Evolutionary conservation across 768 basidiomycete genomes (phyloP), one percentile per base, ranked within the genome.

Genomic region (Trametes sanguinea): DNA sequence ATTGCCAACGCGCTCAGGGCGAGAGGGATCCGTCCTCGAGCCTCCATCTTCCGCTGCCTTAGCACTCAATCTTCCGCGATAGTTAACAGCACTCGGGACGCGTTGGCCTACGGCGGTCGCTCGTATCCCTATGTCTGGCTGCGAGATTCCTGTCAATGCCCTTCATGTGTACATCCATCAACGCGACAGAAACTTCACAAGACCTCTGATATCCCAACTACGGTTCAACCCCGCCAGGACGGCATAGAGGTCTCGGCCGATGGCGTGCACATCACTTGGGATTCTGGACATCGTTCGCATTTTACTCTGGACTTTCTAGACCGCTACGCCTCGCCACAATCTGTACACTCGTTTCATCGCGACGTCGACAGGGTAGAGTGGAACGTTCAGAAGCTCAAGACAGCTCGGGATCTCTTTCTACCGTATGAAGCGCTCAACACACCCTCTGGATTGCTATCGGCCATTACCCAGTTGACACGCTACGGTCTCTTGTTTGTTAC

Each of bases 81-180:
- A 1, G 22, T 22, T 22, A 1, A 22, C 22, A 22, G 22, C 22
- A 22, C 22, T 22, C 22, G 22, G 22, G 22, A 39, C 29, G 54
- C 60, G 10, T 57, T 67, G 33, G 54, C 22, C 11, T 68, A 67
- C 64, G 65, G 67, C 13, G 67, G 64, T n/a, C 39, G 27, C 14
- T 22, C 54, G 9, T 68, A 67, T 43, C 83, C 89, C 0, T 86
- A 83, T 68, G 74, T 85, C 57, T 95, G 92, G 87, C 82, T 98
- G 9, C 86, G 94, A 17, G 95, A 98, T 69, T 83, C 90, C 0
- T 97, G 94, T 67, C 84, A 83, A 59, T 92, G 89, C 44, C 74
- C 84, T 0, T 67, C 76, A 3, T 95, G 89, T 64, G 74, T 95
- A 6, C 51, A 35, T 10, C 53, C 53, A 32, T 54, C 53, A 42